Conservation (phyloP, 2,329 filamentous ascomycete species). For the Blastomyces gilchristii region DNA sequence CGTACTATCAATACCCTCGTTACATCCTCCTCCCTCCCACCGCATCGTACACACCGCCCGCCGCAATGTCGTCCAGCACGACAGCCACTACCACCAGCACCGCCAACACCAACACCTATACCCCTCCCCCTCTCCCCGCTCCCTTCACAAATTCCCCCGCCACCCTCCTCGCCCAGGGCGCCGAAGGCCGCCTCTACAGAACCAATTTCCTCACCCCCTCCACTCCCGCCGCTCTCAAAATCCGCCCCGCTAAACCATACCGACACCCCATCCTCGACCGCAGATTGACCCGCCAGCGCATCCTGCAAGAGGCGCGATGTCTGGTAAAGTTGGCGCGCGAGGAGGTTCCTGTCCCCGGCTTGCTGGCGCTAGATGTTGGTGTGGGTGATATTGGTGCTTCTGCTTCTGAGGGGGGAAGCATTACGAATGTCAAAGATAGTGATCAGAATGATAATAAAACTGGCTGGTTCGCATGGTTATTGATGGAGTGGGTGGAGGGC, state of each 20-base stretch:
- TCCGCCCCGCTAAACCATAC: conserved; percentile 84
- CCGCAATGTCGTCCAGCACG: conserved; percentile 11
- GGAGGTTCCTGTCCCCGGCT: conserved; percentile 69
- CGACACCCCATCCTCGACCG: conserved; percentile 81
- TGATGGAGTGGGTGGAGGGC: conserved; percentile 78
- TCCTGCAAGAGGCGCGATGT: conserved; percentile 80
- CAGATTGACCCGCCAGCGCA: conserved; percentile 73
- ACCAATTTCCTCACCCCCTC: conserved; percentile 64
- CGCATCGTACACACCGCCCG: neutral
- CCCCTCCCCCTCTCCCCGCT: conserved; percentile 44
- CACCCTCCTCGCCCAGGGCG: conserved; percentile 78
- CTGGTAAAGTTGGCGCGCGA: conserved; percentile 68
- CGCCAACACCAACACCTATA: conserved; percentile 22
- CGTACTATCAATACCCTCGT: neutral
- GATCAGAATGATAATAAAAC: neutral
- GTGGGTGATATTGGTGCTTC: conserved; percentile 17
- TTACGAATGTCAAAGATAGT: conserved; percentile 39
- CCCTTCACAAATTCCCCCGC: conserved; percentile 54
- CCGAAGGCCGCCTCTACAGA: conserved; percentile 88
- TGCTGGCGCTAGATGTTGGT: conserved; percentile 60
- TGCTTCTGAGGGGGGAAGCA: conserved; percentile 8
- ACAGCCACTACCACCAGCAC: too few relatives aligned
- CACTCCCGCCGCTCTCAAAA: conserved; percentile 70
- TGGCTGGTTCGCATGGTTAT: conserved; percentile 59
- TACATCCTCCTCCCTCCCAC: neutral